Evolutionary conservation across 176 grass and related monocot species (phyloP).

Genomic region (Elymus sibiricus): DNA sequence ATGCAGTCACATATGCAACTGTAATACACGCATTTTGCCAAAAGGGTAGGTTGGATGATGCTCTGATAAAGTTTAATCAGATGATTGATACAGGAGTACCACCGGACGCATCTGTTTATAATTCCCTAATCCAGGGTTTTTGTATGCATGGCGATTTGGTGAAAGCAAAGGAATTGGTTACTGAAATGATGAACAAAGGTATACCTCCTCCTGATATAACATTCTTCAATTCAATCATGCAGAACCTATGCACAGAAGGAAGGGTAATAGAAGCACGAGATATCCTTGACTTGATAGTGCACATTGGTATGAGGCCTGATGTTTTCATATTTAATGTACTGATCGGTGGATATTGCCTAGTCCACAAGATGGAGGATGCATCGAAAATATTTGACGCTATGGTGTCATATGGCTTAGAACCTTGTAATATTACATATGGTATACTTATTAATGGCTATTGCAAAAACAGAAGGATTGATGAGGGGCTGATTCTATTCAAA

Average conservation of each 20-base stretch:
- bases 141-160: background rate
- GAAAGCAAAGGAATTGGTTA: background rate
- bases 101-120: background rate
- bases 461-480: background rate
- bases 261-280: background rate
- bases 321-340: background rate
- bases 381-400: background rate
- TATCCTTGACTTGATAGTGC: background rate
- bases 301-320: background rate
- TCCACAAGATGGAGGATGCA: background rate
- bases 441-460: background rate
- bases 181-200: background rate
- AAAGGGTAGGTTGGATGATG: no score
- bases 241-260: background rate
- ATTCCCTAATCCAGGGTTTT: background rate
- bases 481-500: background rate
- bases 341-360: background rate
- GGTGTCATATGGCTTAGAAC: background rate
- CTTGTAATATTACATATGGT: background rate
- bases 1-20: no score
- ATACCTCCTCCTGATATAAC: background rate
- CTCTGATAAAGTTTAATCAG: no score
- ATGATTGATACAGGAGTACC: no score
- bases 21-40: no score
- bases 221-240: background rate